Evolutionary conservation across 2,329 filamentous ascomycete genomes (phyloP), one percentile per base, ranked within the genome.

Genomic region (Aspergillus tamarii): DNA sequence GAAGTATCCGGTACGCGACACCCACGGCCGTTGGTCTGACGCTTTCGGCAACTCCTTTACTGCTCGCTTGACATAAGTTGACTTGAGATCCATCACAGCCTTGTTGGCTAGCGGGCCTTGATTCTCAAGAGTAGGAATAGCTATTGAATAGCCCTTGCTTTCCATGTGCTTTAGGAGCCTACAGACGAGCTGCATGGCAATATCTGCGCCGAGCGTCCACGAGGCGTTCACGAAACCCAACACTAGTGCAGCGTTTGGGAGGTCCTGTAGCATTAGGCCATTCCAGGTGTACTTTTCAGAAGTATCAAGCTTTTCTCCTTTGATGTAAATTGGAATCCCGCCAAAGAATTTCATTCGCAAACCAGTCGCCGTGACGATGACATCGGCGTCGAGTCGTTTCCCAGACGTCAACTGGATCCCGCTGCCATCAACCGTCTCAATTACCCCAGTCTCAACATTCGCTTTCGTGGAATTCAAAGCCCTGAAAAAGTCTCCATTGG

Each of bases 401-500:
- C 80, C 81, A 3, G 73, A 77, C 9, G 74, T 68, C 7, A 86
- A 73, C 36, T 77, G 71, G 65, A 87, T 83, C 46, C 80, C 78
- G 59, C 80, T 72, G 5, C 74, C 68, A 0, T 78, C 82, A 6
- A 86, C 78, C 23, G 66, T 77, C 43, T 81, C 73, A 70, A 87
- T 85, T 4, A 72, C 78, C 41, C 78, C 83, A 4, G 85, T 87
- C 11, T 46, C 39, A 11, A 65, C 36, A 21, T n/a, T 30, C 4
- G 57, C 60, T 8, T 46, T 59, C 1, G 39, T 52, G 3, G 74
- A 70, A 19, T 78, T 77, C 23, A 87, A 76, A 23, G 77, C 76
- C 12, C 78, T 72, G 76, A 84, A 87, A 72, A 86, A 87, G 70
- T 87, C 85, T 32, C 82, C 83, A 57, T 85, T 81, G 0, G 83